Conservation (phyloP, 306 rosid species). For the Lupinus albus region DNA sequence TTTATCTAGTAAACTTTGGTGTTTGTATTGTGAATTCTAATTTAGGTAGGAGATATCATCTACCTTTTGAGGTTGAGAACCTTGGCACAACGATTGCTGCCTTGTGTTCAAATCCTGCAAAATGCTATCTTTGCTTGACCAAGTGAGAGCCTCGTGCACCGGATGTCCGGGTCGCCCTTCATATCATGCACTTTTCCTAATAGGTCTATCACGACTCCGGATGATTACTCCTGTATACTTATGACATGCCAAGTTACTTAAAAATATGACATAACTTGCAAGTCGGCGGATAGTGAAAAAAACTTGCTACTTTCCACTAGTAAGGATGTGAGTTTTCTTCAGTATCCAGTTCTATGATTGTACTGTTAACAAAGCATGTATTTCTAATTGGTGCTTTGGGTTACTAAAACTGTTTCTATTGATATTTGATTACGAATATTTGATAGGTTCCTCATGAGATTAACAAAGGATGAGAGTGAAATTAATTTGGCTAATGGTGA, state of each 20-base stretch:
- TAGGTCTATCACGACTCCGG: slow-evolving; percentile 25
- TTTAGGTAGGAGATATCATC: neutral
- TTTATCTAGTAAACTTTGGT: neutral
- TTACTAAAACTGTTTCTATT: slow-evolving; percentile 19
- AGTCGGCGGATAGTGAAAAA: neutral
- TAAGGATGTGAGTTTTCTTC: slow-evolving; percentile 2
- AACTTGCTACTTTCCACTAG: neutral
- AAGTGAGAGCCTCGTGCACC: too few species aligned
- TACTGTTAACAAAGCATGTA: slow-evolving; percentile 5
- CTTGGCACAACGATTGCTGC: too few species aligned
- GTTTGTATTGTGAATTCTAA: slow-evolving; percentile 9
- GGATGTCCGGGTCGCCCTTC: too few species aligned
- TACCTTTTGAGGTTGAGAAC: neutral
- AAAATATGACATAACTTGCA: slow-evolving; percentile 29
- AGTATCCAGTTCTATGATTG: slow-evolving; percentile 9
- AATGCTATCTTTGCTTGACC: too few species aligned
- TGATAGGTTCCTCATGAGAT: slow-evolving; percentile 84
- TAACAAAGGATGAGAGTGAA: slow-evolving; percentile 73
- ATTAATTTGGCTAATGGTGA: slow-evolving; percentile 80
- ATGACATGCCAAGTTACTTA: slow-evolving; percentile 19
- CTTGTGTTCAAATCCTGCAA: too few species aligned
- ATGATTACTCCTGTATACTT: neutral
- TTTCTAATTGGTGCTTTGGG: slow-evolving; percentile 2
- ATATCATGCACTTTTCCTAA: neutral
- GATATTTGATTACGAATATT: slow-evolving; percentile 35